Evolutionary conservation across 352 stramenopile species (phyloP).

Genomic region (Saprolegnia diclina): DNA sequence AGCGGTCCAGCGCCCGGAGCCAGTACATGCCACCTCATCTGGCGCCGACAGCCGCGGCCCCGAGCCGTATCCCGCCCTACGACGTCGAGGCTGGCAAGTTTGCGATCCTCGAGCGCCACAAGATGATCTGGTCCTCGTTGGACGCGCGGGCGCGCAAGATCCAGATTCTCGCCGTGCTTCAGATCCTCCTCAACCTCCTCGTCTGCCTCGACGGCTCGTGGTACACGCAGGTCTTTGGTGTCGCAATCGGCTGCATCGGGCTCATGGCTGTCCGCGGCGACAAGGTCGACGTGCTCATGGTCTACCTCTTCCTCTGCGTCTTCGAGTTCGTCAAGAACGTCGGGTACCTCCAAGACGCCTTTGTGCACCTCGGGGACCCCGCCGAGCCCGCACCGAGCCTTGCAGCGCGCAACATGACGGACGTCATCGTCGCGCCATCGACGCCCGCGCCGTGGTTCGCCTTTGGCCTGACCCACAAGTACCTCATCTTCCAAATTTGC

Average conservation of each 20-base stretch:
- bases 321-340: slow-evolving; percentile 19
- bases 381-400: slow-evolving; percentile 64
- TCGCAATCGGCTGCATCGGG: slow-evolving; percentile 56
- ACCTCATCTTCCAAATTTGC: slow-evolving; percentile 69
- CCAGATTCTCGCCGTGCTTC: slow-evolving; percentile 49
- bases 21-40: slow-evolving; percentile 2
- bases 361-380: slow-evolving; percentile 37
- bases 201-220: slow-evolving; percentile 68
- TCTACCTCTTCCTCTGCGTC: slow-evolving; percentile 31
- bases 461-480: slow-evolving; percentile 54
- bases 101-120: slow-evolving; percentile 74
- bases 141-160: slow-evolving; percentile 58
- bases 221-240: slow-evolving; percentile 69
- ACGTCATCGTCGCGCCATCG: slow-evolving; percentile 57
- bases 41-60: background rate
- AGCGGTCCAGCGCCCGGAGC: background rate
- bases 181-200: slow-evolving; percentile 53
- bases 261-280: slow-evolving; percentile 67
- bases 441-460: slow-evolving; percentile 55
- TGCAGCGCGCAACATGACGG: slow-evolving; percentile 59
- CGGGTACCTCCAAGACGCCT: slow-evolving; percentile 1
- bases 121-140: slow-evolving; percentile 60
- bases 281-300: slow-evolving; percentile 69
- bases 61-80: slow-evolving; percentile 21
- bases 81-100: slow-evolving; percentile 35